Percentiles rank a stretch among this genome's conserved stretches.
Conservation (phyloP, 2,329 filamentous ascomycete genomes). For the Aspergillus intermedius region DNA sequence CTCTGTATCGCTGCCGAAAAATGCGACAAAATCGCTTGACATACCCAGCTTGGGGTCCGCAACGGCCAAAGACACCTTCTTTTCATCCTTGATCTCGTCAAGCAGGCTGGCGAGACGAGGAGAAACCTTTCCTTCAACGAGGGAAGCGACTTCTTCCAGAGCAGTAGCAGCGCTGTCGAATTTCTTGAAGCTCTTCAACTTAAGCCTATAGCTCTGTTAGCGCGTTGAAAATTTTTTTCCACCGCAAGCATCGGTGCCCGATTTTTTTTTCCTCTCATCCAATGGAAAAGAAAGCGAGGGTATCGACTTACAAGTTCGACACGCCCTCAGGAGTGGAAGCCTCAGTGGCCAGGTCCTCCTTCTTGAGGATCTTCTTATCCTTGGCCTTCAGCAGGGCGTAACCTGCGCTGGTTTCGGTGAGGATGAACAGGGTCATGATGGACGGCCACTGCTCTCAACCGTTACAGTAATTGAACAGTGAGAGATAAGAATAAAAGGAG, state of each 20-base stretch:
- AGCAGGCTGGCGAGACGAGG: constrained; percentile 76
- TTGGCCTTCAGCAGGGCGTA: constrained; percentile 98
- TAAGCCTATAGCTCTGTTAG: constrained; percentile 55
- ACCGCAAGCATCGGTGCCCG: constrained; percentile 1
- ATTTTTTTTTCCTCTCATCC: constrained; percentile 5
- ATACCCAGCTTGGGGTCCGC: constrained; percentile 80
- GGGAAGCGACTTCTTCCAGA: constrained; percentile 78
- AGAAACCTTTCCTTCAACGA: constrained; percentile 93
- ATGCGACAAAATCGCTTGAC: constrained; percentile 8
- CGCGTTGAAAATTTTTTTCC: constrained; percentile 22
- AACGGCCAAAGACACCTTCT: constrained; percentile 90
- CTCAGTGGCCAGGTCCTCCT: constrained; percentile 69
- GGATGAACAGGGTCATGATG: constrained; percentile 83
- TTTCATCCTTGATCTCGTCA: constrained; percentile 89
- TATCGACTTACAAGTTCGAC: constrained; percentile 66
- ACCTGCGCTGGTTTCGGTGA: constrained; percentile 89
- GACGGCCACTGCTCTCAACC: constrained; percentile 24
- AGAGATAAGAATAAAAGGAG: constrained; percentile 16
- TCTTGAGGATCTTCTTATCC: constrained; percentile 96
- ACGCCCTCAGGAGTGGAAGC: constrained; percentile 75
- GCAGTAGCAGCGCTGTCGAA: constrained; percentile 90
- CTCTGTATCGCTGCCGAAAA: background rate
- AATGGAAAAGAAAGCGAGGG: constrained; percentile 3
- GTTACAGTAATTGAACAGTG: constrained; percentile 12
- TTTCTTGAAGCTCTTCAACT: constrained; percentile 95